These are phyloP conservation scores for Fusarium austroafricanum DNA, from an alignment of 2,329 filamentous ascomycete genomes.

Conservation along the genomic window DNA sequence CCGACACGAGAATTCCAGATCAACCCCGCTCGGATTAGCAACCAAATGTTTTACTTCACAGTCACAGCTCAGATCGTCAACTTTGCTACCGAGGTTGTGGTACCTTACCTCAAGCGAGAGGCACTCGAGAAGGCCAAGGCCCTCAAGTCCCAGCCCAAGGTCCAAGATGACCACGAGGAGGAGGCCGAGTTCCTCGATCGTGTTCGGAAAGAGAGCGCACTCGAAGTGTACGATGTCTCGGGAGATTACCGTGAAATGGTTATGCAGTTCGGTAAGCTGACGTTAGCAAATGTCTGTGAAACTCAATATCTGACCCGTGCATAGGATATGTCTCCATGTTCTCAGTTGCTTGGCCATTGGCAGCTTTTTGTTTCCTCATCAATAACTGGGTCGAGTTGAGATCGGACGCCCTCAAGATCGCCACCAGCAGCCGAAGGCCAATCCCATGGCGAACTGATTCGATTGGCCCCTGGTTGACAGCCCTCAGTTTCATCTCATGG, in stretches of 20 bases:
- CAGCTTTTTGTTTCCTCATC: conserved; percentile 85
- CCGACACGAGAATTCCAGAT: conserved; percentile 77
- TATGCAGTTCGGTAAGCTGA: conserved; percentile 74
- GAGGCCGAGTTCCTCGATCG: conserved; percentile 84
- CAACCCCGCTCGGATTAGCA: conserved; percentile 83
- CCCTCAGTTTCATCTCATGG: conserved; percentile 92
- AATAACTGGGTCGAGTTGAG: conserved; percentile 98
- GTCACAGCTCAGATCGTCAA: conserved; percentile 94
- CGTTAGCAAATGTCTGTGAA: background rate
- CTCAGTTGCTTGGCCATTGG: conserved; percentile 94
- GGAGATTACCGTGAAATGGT: conserved; percentile 94
- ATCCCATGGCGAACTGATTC: conserved; percentile 91
- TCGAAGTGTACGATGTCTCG: conserved; percentile 89
- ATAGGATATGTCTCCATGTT: conserved; percentile 88
- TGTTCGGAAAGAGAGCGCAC: conserved; percentile 83
- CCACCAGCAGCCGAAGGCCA: conserved; percentile 86
- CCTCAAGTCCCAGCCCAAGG: conserved; percentile 69
- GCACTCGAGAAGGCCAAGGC: conserved; percentile 83
- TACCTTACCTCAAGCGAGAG: conserved; percentile 86
- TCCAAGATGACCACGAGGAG: conserved; percentile 73
- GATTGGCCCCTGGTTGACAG: conserved; percentile 91
- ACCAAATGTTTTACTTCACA: conserved; percentile 96
- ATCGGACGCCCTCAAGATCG: conserved; percentile 94
- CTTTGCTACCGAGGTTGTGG: conserved; percentile 83
- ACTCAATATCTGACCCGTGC: conserved; percentile 10